These are phyloP conservation scores for Pugionium dolabratum DNA, from an alignment of 345 rosid genomes.

Conservation along the genomic window DNA sequence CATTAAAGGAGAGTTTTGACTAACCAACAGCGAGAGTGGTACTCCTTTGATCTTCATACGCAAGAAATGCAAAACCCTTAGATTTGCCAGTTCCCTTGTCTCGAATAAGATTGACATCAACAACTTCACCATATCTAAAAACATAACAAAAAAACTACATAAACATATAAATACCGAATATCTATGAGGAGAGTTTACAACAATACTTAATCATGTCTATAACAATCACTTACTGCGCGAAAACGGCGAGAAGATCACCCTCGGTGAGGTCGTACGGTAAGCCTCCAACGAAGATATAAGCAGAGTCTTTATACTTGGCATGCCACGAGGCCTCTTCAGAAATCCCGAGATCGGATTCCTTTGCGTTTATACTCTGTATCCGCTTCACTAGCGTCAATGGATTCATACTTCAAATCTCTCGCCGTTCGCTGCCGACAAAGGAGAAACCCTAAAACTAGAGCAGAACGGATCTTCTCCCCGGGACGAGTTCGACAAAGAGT, in stretches of 20 bases:
- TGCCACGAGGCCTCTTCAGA: slow-evolving; percentile 96
- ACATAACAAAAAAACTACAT: not conserved
- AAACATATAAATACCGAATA: not conserved
- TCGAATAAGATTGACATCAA: slow-evolving; percentile 85
- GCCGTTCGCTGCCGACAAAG: slow-evolving; percentile 4
- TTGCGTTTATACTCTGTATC: slow-evolving; percentile 70
- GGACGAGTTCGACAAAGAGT: not conserved
- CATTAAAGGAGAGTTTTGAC: slow-evolving; percentile 28
- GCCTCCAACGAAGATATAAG: slow-evolving; percentile 79
- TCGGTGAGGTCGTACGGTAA: slow-evolving; percentile 91
- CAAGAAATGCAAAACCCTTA: slow-evolving; percentile 83
- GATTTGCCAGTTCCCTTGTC: slow-evolving; percentile 95
- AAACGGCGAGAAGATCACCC: slow-evolving; percentile 94
- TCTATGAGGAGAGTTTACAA: not conserved
- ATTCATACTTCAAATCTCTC: slow-evolving; percentile 52
- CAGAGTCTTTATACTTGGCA: slow-evolving; percentile 84
- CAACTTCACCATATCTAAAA: slow-evolving; percentile 80
- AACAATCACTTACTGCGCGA: slow-evolving; percentile 63
- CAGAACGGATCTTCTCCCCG: not conserved
- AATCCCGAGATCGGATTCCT: slow-evolving; percentile 76
- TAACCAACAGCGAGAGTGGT: slow-evolving; percentile 89
- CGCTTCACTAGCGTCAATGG: slow-evolving; percentile 82
- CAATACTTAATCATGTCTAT: not conserved
- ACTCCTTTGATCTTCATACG: slow-evolving; percentile 95
- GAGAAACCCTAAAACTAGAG: slow-evolving; percentile 5